Base-by-base conservation (phyloP, 345 rosid species). In the Euphorbia pulcherrima region DNA sequence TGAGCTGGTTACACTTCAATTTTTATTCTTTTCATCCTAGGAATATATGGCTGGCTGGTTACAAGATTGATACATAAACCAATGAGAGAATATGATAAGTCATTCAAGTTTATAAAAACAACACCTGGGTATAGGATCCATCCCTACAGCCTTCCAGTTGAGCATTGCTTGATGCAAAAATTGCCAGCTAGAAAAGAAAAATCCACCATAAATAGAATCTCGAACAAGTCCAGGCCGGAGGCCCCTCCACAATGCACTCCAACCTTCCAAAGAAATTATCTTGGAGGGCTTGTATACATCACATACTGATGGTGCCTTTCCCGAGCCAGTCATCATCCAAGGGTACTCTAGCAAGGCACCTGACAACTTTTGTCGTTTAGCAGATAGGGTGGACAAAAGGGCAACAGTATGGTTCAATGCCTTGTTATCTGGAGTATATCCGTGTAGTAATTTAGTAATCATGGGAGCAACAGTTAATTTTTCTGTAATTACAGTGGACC, bases 241-340 rank as follows among this genome's bases (percentile, higher is more conserved):
- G 67, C 97, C 97, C 65, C 88, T 88, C 96, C 97, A 94, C 14
- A 91, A 67, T 10, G 92, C 87, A 69, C 83, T 66, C 76, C 80
- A 83, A 62, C 99, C 99, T 84, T 91, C 99, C 75, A 91, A 80
- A 27, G 96, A 86, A 59, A 86, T 76, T 37, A 94, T 75, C 65
- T 84, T 83, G 0, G 83, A 74, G 9, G 83, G 86, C 68, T 84
- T 85, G 68, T 78, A 80, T 67, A 91, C 96, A 72, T 85, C 84
- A 70, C 65, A 85, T 18, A 85, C 85, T 27, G 92, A 66, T 48
- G 99, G 97, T 5, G 92, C 90, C 80, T 78, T 91, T 48, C 99
- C 97, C 44, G 96, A 83, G 29, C 99, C 99, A 55, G 87, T 86
- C 86, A 94, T 89, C 96, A 91, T 94, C 99, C 95, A 91, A 3